Evolutionary conservation across 192 early-diverging fungal species (phyloP), one percentile per base, ranked within the genome.

Genomic region (Kickxella alabastrina): DNA sequence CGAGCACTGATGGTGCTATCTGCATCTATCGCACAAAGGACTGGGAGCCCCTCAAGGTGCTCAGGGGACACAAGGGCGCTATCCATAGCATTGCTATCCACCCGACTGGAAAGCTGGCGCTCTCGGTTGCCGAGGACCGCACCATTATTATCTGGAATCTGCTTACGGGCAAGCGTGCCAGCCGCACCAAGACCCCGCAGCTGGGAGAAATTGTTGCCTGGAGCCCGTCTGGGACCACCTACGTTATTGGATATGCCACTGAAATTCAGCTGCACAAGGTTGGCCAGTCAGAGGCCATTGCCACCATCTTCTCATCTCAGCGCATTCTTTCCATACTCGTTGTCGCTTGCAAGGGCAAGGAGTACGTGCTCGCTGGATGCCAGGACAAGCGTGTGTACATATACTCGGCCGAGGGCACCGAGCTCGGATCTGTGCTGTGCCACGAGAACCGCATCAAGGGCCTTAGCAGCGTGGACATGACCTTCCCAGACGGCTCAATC

Each of bases 21-120:
- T 84, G 86, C 41, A 84, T 99, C 27, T 92, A 92, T 72, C 75
- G 97, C 57, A 85, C 91, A 34, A 91, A 89, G 60, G 97, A 98
- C 72, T 99, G 97, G 97, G 94, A 97, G 63, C 83, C 82, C 43
- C 81, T 99, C 53, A 93, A 90, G 66, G 86, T 81, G 31, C 78
- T 98, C 41, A 88, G 85, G 49, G 88, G 87, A 19, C 88, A 92
- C 67, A 80, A 77, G 77, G 76, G 77, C 34, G 17, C 60, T 18
- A 79, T 99, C 14, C 84, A 84, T 66, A 83, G 80, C 28, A 77
- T 98, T 24, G 91, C 89, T 2, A 82, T 96, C 28, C 97, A 99
- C 74, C 94, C 95, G n/a, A 80, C 87, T 8, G 97, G 97, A 14
- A 95, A 92, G 55, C 81, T 99, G 43, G 88, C 95, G 8, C 65